Evolutionary conservation across 2,329 filamentous ascomycete species (phyloP).

Genomic region (Coccinonectria pachysandricola): DNA sequence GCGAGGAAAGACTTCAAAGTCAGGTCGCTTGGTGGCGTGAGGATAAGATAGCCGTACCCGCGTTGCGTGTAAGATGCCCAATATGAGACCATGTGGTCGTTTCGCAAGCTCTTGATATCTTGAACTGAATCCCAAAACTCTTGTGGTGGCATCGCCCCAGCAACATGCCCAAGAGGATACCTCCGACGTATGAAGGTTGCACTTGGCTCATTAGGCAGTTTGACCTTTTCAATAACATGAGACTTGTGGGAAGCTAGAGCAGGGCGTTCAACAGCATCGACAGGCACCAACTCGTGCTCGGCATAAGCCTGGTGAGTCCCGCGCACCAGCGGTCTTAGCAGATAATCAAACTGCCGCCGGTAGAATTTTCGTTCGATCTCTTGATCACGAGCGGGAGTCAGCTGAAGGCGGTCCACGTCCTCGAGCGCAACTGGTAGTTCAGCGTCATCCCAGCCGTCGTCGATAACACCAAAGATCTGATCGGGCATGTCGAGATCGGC

Average conservation of each 20-base stretch:
- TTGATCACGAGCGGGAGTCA: conserved; percentile 50
- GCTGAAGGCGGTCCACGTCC: conserved; percentile 51
- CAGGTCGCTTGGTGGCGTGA: conserved; percentile 56
- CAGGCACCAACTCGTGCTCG: conserved; percentile 57
- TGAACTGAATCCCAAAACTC: conserved; percentile 54
- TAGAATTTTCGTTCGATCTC: conserved; percentile 60
- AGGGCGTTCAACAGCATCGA: conserved; percentile 55
- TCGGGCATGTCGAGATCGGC: conserved; percentile 59
- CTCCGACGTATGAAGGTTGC: conserved; percentile 47
- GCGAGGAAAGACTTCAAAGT: conserved; percentile 58
- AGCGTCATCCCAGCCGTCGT: conserved; percentile 67
- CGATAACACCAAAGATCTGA: conserved; percentile 65
- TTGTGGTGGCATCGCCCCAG: conserved; percentile 35
- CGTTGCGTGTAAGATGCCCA: conserved; percentile 62
- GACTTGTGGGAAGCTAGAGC: conserved; percentile 27
- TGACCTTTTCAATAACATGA: conserved; percentile 45
- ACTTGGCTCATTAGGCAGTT: conserved; percentile 51
- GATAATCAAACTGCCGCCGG: conserved; percentile 58
- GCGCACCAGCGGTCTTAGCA: conserved; percentile 52
- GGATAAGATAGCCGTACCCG: conserved; percentile 53
- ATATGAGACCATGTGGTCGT: conserved; percentile 60
- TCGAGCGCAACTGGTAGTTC: conserved; percentile 61
- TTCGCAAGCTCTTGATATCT: conserved; percentile 46
- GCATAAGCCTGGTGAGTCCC: conserved; percentile 54
- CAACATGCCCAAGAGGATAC: conserved; percentile 37